These are phyloP conservation scores for Bipolaris sorokiniana DNA, from an alignment of 2,329 filamentous ascomycete species.

Conservation along the genomic window DNA sequence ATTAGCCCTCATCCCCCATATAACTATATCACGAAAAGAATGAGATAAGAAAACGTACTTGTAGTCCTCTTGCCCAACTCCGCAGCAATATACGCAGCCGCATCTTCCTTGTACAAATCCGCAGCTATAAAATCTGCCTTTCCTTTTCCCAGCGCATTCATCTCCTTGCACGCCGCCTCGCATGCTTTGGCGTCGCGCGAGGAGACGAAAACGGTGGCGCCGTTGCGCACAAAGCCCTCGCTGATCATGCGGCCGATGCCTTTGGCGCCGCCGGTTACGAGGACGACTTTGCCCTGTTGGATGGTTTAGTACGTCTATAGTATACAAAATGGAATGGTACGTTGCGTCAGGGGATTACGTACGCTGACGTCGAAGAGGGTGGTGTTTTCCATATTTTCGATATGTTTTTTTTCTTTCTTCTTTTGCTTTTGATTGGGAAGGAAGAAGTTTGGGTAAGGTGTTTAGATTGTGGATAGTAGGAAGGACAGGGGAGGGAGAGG, in stretches of 20 bases:
- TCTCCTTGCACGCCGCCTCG: constrained; percentile 63
- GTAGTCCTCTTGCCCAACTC: constrained; percentile 61
- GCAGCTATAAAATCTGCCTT: constrained; percentile 65
- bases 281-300: constrained; percentile 51
- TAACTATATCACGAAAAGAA: not conserved
- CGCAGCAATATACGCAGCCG: constrained; percentile 63
- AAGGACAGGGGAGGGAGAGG: not conserved
- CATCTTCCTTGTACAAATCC: constrained; percentile 68
- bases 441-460: too few species aligned
- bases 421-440: not conserved
- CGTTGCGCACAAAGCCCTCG: constrained; percentile 68
- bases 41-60: constrained; percentile 36
- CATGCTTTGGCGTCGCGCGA: constrained; percentile 68
- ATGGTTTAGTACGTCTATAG: constrained; percentile 2
- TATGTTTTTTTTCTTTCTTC: not conserved
- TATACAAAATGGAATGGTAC: not conserved
- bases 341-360: not conserved
- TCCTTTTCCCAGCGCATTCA: constrained; percentile 62
- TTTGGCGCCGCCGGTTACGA: constrained; percentile 58
- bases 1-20: not conserved
- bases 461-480: not conserved
- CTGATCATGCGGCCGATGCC: constrained; percentile 73
- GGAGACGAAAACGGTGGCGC: constrained; percentile 72
- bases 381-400: constrained; percentile 47
- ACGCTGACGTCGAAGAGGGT: constrained; percentile 49